These are phyloP conservation scores for Leucogyrophana mollusca DNA, from an alignment of 768 basidiomycete species.

Conservation along the genomic window DNA sequence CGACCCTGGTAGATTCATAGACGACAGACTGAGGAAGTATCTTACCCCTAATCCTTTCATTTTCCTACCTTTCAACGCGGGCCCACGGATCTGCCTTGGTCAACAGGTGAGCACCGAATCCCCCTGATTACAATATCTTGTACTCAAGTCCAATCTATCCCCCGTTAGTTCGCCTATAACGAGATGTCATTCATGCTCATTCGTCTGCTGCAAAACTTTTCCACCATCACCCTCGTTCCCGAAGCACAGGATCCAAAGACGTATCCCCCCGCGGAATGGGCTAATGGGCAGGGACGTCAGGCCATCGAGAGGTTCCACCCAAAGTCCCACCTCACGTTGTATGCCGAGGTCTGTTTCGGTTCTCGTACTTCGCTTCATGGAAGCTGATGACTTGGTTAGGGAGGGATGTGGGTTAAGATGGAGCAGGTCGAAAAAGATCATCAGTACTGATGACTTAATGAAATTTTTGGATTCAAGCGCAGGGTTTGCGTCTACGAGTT, in stretches of 20 bases:
- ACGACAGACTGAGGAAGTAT: conserved; percentile 56
- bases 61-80: conserved; percentile 42
- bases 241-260: conserved; percentile 44
- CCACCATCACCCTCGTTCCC: conserved; percentile 40
- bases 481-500: no score
- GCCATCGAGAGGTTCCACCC: conserved; percentile 46
- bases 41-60: conserved; percentile 54
- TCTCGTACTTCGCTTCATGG: background rate
- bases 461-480: no score
- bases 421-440: conserved; percentile 10
- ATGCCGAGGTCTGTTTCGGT: conserved; percentile 35
- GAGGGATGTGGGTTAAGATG: conserved; percentile 27
- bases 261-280: conserved; percentile 47
- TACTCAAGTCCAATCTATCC: background rate
- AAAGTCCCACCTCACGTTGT: conserved; percentile 54
- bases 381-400: conserved; percentile 10
- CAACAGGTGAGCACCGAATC: conserved; percentile 27
- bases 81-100: conserved; percentile 36
- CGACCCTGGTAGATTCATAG: conserved; percentile 69
- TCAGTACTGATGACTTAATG: no score
- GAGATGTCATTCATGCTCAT: conserved; percentile 64
- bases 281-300: conserved; percentile 29
- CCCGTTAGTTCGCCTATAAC: conserved; percentile 59
- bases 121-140: background rate
- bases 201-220: conserved; percentile 56